A percentile compares a stretch with the other conserved stretches of the same genome.
Evolutionary conservation across 2,329 filamentous ascomycete genomes (phyloP).

Genomic region (Colletotrichum coccodes): DNA sequence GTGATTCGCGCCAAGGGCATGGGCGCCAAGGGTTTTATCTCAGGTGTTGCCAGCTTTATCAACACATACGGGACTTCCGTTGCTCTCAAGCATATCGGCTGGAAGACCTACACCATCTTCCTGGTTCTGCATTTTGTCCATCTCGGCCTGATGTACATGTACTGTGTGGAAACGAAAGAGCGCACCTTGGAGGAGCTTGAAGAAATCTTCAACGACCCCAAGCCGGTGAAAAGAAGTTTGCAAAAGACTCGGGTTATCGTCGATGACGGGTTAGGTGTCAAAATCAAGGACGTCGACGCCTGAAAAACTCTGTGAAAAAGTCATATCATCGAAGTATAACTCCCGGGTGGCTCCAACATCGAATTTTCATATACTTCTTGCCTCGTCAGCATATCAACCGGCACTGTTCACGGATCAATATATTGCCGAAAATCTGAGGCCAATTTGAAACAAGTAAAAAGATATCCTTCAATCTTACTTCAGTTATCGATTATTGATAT

Average conservation of each 20-base stretch:
- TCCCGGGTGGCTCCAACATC: no score
- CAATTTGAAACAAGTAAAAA: no score
- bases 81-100: conserved; percentile 51
- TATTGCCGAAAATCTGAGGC: no score
- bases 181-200: conserved; percentile 66
- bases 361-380: no score
- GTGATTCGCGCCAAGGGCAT: conserved; percentile 50
- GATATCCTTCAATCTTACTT: no score
- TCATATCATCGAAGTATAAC: no score
- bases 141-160: conserved; percentile 32
- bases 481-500: no score
- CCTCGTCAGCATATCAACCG: no score
- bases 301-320: no score
- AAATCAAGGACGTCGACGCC: conserved; percentile 24
- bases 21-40: conserved; percentile 53
- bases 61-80: conserved; percentile 52
- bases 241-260: conserved; percentile 30
- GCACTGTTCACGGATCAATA: no score
- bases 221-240: conserved; percentile 33
- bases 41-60: conserved; percentile 42
- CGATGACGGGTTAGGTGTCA: conserved; percentile 21
- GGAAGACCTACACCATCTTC: conserved; percentile 56
- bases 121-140: conserved; percentile 51
- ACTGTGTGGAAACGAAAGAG: conserved; percentile 59
- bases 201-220: conserved; percentile 60